Percentiles rank a stretch among this genome's conserved stretches.
phyloP scores from a whole-genome alignment of 1,284 basidiomycete genomes.

The Cryptococcus depauperatus region DNA sequence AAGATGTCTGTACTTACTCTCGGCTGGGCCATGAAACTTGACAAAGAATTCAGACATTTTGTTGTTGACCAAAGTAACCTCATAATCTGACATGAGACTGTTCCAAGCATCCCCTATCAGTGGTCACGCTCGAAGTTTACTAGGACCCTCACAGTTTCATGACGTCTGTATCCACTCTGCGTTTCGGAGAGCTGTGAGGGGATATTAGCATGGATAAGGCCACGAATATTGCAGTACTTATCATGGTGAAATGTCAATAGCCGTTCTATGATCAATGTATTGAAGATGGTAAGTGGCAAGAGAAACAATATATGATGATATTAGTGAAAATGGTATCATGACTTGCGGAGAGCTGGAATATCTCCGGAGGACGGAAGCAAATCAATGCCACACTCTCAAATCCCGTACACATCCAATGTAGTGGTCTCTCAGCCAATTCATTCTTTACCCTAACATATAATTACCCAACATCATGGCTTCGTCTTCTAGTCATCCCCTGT shows the following conservation, averaged over 20 bases:
- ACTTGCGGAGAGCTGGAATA: too few species aligned
- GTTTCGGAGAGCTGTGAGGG: constrained; percentile 72
- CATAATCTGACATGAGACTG: constrained; percentile 93
- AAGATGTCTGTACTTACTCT: constrained; percentile 60
- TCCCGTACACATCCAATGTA: too few species aligned
- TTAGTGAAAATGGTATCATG: too few species aligned
- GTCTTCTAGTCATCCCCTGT: constrained; percentile 26
- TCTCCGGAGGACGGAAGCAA: too few species aligned
- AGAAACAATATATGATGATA: too few species aligned
- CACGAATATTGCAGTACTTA: too few species aligned
- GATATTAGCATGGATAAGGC: not conserved
- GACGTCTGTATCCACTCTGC: constrained; percentile 96
- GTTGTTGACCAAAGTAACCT: constrained; percentile 94
- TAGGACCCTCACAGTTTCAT: constrained; percentile 78
- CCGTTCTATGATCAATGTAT: too few species aligned
- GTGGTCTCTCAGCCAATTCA: too few species aligned
- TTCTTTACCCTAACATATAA: not conserved
- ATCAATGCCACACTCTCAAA: too few species aligned
- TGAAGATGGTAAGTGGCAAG: too few species aligned
- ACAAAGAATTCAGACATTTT: constrained; percentile 99
- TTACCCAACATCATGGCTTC: constrained; percentile 16
- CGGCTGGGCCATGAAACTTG: constrained; percentile 83
- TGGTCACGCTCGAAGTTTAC: not conserved
- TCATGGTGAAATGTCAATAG: too few species aligned
- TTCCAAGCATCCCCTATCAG: constrained; percentile 8